Conservation (phyloP, 1,139 yeast genomes). For the Pichia sp. region DNA sequence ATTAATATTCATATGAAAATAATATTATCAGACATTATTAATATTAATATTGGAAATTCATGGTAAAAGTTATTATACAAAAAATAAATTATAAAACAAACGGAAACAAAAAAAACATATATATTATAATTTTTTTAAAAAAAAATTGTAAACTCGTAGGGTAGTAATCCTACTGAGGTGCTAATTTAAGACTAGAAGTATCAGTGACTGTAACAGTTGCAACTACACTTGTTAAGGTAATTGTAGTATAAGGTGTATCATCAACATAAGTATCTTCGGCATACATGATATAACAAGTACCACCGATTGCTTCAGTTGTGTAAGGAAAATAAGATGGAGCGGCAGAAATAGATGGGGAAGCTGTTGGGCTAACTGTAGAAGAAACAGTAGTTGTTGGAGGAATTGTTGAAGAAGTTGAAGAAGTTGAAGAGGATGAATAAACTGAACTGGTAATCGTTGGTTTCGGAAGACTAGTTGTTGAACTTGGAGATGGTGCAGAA, state of each 20-base stretch:
- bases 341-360: constrained; percentile 10
- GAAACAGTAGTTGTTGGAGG: constrained; percentile 7
- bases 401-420: constrained; percentile 12
- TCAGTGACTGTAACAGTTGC: constrained; percentile 28
- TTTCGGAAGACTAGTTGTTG: constrained; percentile 6
- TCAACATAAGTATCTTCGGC: constrained; percentile 28
- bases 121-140: no score
- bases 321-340: constrained; percentile 24
- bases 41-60: no score
- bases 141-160: no score
- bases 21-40: no score
- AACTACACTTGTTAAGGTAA: constrained; percentile 28
- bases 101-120: no score
- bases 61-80: no score
- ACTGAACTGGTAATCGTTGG: constrained; percentile 2
- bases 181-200: neutral
- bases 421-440: constrained; percentile 6
- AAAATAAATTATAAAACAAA: no score
- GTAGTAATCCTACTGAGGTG: neutral
- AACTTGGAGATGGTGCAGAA: constrained; percentile 12
- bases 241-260: constrained; percentile 27
- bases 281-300: constrained; percentile 31
- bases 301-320: constrained; percentile 25
- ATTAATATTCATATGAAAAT: no score
- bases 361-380: constrained; percentile 3